A percentile compares a stretch with the other conserved stretches of the same genome.
Evolutionary conservation across 352 stramenopile genomes (phyloP).

Genomic region (Plasmopara halstedii): DNA sequence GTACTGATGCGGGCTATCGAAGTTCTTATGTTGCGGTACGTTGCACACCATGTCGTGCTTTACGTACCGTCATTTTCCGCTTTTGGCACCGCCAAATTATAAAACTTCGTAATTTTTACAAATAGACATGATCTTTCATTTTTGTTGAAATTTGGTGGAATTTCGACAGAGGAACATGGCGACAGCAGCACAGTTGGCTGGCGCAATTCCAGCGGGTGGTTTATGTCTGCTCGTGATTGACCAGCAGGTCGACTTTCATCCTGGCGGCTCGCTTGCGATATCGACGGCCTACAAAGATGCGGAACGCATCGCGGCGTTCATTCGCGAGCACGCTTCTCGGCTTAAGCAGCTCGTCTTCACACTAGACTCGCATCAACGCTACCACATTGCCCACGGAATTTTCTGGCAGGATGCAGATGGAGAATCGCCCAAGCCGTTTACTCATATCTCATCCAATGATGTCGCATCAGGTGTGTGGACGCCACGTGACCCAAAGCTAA

Average conservation of each 20-base stretch:
- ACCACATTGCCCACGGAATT: slow-evolving; percentile 92
- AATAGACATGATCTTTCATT: not conserved
- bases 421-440: slow-evolving; percentile 87
- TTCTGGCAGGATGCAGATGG: slow-evolving; percentile 85
- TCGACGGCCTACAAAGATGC: slow-evolving; percentile 88
- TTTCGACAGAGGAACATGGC: no score
- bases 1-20: slow-evolving; percentile 47
- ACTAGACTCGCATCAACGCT: slow-evolving; percentile 93
- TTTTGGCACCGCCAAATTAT: slow-evolving; percentile 25
- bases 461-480: slow-evolving; percentile 51
- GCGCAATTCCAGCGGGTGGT: slow-evolving; percentile 34
- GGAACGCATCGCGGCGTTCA: slow-evolving; percentile 83
- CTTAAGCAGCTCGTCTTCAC: slow-evolving; percentile 91
- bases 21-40: slow-evolving; percentile 49
- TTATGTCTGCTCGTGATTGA: slow-evolving; percentile 91
- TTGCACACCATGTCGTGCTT: slow-evolving; percentile 40
- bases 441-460: slow-evolving; percentile 84
- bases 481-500: slow-evolving; percentile 53
- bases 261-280: slow-evolving; percentile 92
- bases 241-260: slow-evolving; percentile 95
- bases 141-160: no score
- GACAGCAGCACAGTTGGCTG: slow-evolving; percentile 36
- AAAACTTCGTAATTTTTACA: slow-evolving; percentile 1
- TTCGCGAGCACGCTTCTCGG: slow-evolving; percentile 45
- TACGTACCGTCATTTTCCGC: slow-evolving; percentile 32